Evolutionary conservation across 1,284 basidiomycete species (phyloP), one percentile per base, ranked within the genome.

Genomic region (Polyporus tsugae): DNA sequence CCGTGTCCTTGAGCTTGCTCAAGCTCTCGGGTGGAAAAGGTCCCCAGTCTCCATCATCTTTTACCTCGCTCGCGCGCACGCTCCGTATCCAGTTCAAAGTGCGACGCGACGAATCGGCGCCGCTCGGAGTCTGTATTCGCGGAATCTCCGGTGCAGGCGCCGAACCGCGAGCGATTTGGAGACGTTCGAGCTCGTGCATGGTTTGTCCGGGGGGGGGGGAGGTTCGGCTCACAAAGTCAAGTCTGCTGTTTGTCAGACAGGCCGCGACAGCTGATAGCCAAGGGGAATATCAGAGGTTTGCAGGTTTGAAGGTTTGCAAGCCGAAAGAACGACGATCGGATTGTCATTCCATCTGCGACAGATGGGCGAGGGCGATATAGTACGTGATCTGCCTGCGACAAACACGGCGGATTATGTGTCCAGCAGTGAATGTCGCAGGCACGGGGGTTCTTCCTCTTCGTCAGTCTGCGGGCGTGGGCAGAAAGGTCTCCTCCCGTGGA

Each of bases 401-500:
- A 44, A n/a, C 64, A 55, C 64, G 64, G 64, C 60, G 11, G 25
- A 62, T 66, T 55, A 66, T 17, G 39, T 55, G 35, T 36, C 60
- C 33, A 19, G 36, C 46, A 42, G 60, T 11, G 38, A 19, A 19
- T 22, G 33, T 41, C 58, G 64, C 64, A 65, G 64, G 64, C 64
- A 60, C 58, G 13, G 42, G 11, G 5, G 4, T 22, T 39, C 36
- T 15, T 15, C 22, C 58, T 36, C 36, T 52, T 36, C 35, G 36
- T 38, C 33, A 35, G 55, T 10, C 17, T 58, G 55, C 55, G 10
- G 55, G 55, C 55, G 55, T 42, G 58, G 58, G 58, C n/a, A 42
- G 13, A 13, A 39, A 4, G n/a, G 58, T 4, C 38, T 60, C 22
- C 22, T 39, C 13, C 9, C 38, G 15, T 39, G 58, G 39, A 15